Evolutionary conservation across 768 basidiomycete species (phyloP), one percentile per base, ranked within the genome.

Genomic region (Leccinum sublutescens): DNA sequence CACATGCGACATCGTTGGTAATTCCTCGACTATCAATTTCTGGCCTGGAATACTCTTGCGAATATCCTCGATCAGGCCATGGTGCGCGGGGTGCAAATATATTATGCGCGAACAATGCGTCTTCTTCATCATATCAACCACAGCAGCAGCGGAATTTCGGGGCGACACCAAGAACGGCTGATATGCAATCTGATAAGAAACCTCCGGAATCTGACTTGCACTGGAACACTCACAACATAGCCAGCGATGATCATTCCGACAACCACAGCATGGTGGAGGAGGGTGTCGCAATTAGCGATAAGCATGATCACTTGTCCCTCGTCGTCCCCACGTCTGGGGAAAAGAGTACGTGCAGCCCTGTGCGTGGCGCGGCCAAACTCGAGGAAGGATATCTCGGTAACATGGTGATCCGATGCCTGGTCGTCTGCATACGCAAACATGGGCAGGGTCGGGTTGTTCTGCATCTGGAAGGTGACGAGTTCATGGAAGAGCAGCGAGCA

Each of bases 141-240:
- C 31, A 21, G 57, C 58, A 33, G 38, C 57, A 21, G 57, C 58
- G 3, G 58, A 50, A 23, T 59, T 59, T 27, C 58, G 36, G 31
- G 49, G 53, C 0, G 75, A 76, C 23, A 79, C 71, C 8, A 70
- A 65, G 50, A 80, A 78, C 2, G 66, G 58, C 68, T 63, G 53
- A 31, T 23, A 40, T 31, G 19, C 1, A 31, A 29, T 14, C 21
- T 10, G 5, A 58, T n/a, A 71, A 65, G 48, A 52, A 34, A 71
- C 57, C 0, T 65, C 33, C 73, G 69, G n/a, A 9, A 17, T 31
- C 5, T 8, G 49, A 78, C 21, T 75, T 56, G 19, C 75, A 48
- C 9, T 63, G 67, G 34, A 72, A 71, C 1, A 63, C 73, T 38
- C 54, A 76, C 75, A 27, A 73, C 61, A 6, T 71, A 50, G 43